Evolutionary conservation across 2,329 filamentous ascomycete genomes (phyloP).

Genomic region (Harringtonia aguacate): DNA sequence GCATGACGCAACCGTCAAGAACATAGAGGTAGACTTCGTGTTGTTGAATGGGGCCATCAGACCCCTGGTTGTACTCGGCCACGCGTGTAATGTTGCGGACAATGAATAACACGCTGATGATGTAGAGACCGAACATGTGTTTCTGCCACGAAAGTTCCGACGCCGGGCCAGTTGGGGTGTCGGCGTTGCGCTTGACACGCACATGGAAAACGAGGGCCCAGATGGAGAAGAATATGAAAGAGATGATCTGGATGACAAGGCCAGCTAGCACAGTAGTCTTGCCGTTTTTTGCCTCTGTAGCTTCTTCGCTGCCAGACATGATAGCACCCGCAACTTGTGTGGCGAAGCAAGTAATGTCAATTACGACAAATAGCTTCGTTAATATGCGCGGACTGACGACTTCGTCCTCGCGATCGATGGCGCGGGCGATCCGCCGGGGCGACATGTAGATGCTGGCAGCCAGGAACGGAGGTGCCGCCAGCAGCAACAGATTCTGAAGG

Average conservation of each 20-base stretch:
- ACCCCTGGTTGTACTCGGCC: neutral
- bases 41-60: neutral
- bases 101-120: neutral
- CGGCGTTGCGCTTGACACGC: neutral
- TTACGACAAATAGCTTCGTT: neutral
- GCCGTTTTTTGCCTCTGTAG: neutral
- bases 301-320: neutral
- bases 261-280: neutral
- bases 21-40: neutral
- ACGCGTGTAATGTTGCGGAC: neutral
- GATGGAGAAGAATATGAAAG: neutral
- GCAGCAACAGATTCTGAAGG: neutral
- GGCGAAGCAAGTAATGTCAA: neutral
- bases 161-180: neutral
- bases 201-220: neutral
- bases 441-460: neutral
- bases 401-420: neutral
- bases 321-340: neutral
- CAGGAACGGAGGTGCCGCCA: neutral
- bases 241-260: neutral
- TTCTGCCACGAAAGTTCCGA: neutral
- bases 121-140: neutral
- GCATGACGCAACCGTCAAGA: neutral
- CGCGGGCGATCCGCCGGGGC: neutral
- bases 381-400: neutral